These are phyloP conservation scores for Rhynchosporium agropyri DNA, from an alignment of 2,329 filamentous ascomycete genomes.

Conservation along the genomic window DNA sequence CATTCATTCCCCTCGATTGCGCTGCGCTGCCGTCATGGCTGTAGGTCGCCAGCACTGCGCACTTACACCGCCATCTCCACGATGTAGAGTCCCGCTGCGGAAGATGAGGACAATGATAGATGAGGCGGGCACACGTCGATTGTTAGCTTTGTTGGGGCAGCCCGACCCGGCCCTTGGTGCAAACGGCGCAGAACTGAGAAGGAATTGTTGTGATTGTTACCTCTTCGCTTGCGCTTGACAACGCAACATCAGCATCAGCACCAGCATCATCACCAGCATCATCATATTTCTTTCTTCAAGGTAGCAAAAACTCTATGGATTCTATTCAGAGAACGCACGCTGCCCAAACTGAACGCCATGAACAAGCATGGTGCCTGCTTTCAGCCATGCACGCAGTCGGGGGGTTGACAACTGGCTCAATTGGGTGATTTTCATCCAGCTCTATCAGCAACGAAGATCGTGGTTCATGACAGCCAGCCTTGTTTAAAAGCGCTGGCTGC, in stretches of 20 bases:
- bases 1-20: not conserved
- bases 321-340: slow-evolving; percentile 16
- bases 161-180: slow-evolving; percentile 25
- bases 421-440: slow-evolving; percentile 26
- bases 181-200: slow-evolving; percentile 36
- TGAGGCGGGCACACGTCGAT: slow-evolving; percentile 26
- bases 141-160: slow-evolving; percentile 33
- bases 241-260: slow-evolving; percentile 34
- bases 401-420: slow-evolving; percentile 30
- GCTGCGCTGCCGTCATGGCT: slow-evolving; percentile 1
- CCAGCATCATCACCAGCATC: slow-evolving; percentile 31
- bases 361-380: slow-evolving; percentile 22
- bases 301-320: slow-evolving; percentile 31
- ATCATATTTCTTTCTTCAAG: slow-evolving; percentile 37
- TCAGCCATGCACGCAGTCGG: slow-evolving; percentile 26
- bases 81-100: slow-evolving; percentile 37
- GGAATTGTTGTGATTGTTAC: not conserved
- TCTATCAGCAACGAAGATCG: slow-evolving; percentile 38
- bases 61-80: slow-evolving; percentile 17
- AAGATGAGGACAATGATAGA: slow-evolving; percentile 28
- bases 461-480: slow-evolving; percentile 41
- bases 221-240: slow-evolving; percentile 28
- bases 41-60: slow-evolving; percentile 14
- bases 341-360: slow-evolving; percentile 20
- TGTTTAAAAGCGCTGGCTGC: slow-evolving; percentile 33